Evolutionary conservation across 2,329 filamentous ascomycete genomes (phyloP), one percentile per base, ranked within the genome.

Genomic region (Helotiales sp.): DNA sequence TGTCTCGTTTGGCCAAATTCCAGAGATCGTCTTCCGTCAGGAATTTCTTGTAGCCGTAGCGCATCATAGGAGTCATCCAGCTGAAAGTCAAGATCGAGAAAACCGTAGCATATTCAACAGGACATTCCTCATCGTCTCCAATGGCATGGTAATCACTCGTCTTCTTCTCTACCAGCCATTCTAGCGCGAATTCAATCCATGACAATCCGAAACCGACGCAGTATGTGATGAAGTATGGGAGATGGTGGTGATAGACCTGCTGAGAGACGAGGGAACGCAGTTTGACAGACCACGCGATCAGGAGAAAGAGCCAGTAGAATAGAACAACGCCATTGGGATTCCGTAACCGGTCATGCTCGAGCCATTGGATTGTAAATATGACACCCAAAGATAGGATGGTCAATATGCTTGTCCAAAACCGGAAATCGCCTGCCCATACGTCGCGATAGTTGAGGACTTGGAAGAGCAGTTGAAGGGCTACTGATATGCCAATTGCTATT

Each of bases 31-130:
- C 93, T 78, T 98, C 93, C 1, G 93, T 97, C 69, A 99, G 84
- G 78, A 89, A 99, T 67, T 94, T 88, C 76, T 91, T 92, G 82
- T 99, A 98, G 0, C 96, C 96, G 76, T 91, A 91, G 77, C 89
- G 93, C 96, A 99, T 99, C 87, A 99, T 82, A 0, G 96, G 94
- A 0, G 96, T 98, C 95, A 99, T 97, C 96, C 96, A 99, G 63
- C 91, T 90, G 79, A 99, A 99, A 0, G 95, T 97, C 54, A 99
- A 85, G 60, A 92, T 88, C 3, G 95, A 97, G 81, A 99, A 99
- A 61, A 98, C 85, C 68, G 95, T 93, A 13, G 96, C 94, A 78
- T 97, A 97, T 80, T 98, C 94, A 69, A 92, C 66, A 6, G 85
- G 85, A 69, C 89, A 91, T 79, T 92, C 89, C 72, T 91, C 86